Evolutionary conservation across 768 basidiomycete species (phyloP).

Genomic region (Lactarius akahatsu): DNA sequence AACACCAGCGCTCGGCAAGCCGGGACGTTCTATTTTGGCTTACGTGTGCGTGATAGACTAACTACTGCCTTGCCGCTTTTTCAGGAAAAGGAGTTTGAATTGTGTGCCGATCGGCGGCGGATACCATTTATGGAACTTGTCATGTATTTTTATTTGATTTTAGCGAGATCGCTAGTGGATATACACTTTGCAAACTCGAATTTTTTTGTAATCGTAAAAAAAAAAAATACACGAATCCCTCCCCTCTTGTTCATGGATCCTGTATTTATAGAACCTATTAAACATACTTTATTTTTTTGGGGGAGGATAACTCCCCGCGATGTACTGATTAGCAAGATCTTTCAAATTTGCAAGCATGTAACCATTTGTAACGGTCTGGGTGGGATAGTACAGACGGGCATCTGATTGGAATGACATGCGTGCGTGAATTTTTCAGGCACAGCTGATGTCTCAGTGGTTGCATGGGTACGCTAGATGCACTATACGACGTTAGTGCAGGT

Average conservation of each 20-base stretch:
- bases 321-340: neutral
- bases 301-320: neutral
- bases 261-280: neutral
- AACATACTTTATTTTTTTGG: constrained; percentile 9
- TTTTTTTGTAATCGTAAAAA: neutral
- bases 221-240: neutral
- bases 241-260: neutral
- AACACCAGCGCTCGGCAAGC: no score
- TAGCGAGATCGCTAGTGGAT: neutral
- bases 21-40: no score
- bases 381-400: constrained; percentile 52
- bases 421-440: constrained; percentile 60
- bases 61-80: no score
- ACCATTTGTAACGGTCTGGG: neutral
- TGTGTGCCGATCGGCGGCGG: no score
- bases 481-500: constrained; percentile 56
- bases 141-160: no score
- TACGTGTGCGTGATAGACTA: no score
- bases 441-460: constrained; percentile 62
- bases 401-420: constrained; percentile 72
- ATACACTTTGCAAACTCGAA: neutral
- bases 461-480: constrained; percentile 61
- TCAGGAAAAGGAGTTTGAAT: no score
- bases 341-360: neutral
- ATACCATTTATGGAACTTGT: no score